Evolutionary conservation across 768 basidiomycete species (phyloP), one percentile per base, ranked within the genome.

Genomic region (Sarcodon aspratus): DNA sequence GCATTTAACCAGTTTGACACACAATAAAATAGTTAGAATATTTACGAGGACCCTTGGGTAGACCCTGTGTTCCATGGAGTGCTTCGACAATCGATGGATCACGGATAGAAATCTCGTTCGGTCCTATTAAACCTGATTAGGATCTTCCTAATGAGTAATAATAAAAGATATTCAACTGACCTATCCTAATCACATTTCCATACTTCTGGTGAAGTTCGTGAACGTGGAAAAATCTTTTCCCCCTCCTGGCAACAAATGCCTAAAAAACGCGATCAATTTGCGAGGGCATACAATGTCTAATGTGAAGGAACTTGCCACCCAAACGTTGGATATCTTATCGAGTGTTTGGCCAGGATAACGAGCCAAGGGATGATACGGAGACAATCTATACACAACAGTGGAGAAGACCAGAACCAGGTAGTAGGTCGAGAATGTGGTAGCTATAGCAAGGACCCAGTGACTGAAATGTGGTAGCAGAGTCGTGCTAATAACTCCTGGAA

Each of bases 41-140:
- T 57, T 27, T 49, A 56, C 57, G 48, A 15, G 55, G 57, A 7
- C 60, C 60, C 44, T 61, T 61, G 21, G 56, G 54, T 46, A 57
- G 33, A 8, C 61, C 61, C 7, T 54, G 15, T 15, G 54, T 48
- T 34, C 61, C 59, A 49, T 57, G 49, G 32, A 60, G 48, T 18
- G 54, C 51, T 1, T 40, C 38, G 13, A 58, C 48, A 9, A 50
- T 55, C n/a, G 53, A 43, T 13, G 50, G 50, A 37, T 54, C 58
- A 7, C 48, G 52, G 8, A 60, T 51, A 2, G 53, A 56, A 18
- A 58, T 18, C 49, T 59, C 61, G 50, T 61, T 61, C 31, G 58
- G 59, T 9, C 50, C 52, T 52, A 11, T 38, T 11, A 47, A 44
- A 36, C 32, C 15, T 13, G 18, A 36, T 44, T n/a, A 21, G 7